Base-by-base conservation (phyloP, 208 protist species). In the Angomonas deanei region DNA sequence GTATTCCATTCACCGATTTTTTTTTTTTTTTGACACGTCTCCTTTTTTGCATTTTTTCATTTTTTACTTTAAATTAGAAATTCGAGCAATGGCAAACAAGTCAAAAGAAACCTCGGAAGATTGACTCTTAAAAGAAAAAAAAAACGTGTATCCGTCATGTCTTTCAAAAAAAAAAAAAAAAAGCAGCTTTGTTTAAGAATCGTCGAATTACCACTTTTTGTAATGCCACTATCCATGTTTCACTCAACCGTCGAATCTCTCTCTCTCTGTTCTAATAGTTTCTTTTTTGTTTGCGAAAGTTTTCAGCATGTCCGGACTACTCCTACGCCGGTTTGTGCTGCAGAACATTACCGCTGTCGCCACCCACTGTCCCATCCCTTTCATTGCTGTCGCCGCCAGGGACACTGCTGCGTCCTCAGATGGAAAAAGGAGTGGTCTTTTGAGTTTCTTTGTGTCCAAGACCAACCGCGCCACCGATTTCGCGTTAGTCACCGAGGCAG, bases 311-410 rank as follows among this genome's bases (percentile, higher is more conserved):
- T 75, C 77, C 10, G 79, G 81, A 24, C 69, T 91, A 52, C 81
- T 74, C 1, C 66, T 85, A 26, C 73, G 83, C 17, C 74, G 78
- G 15, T 82, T 93, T 27, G 76, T 89, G 47, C 66, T 90, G 33
- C 74, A 91, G 49, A 88, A 93, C 66, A 73, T 91, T 32, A 68
- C 62, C 50, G 78, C 87, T 1, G 83, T 93, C 17, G 64, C 70
- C 34, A 61, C 77, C 42, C 81, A 87, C 74, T 72, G 76, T 55
- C 87, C 83, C 26, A 62, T 85, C 21, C 54, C 74, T 13, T 19
- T 66, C 48, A 34, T 82, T 48, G 38, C 80, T 19, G 39, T 36
- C 3, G 65, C 59, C n/a, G 46, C 64, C 30, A 62, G 30, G 5
- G 24, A 34, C 15, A 39, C 66, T 6, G 26, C 0, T 48, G 49